Conservation (phyloP, 768 basidiomycete species). For the Kwoniella sp. region DNA sequence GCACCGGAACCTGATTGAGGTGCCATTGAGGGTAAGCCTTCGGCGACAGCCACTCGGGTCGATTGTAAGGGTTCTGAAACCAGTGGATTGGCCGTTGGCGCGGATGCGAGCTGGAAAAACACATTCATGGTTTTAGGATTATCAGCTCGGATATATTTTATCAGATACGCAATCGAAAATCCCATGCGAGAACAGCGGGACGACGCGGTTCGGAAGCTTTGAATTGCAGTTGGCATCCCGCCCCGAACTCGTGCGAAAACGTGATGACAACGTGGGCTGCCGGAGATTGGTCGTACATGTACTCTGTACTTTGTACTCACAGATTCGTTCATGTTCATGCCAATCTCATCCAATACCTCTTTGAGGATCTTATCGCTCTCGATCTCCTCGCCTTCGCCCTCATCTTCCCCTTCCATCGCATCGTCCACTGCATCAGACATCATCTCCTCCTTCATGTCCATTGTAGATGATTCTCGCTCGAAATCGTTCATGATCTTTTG, state of each 20-base stretch:
- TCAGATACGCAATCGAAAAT: background rate
- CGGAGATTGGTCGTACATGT: background rate
- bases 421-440: constrained; percentile 99
- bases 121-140: background rate
- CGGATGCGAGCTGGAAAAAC: constrained; percentile 70
- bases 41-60: constrained; percentile 75
- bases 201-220: too few species aligned
- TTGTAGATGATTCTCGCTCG: constrained; percentile 92
- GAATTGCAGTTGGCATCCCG: background rate
- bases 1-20: constrained; percentile 53
- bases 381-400: constrained; percentile 88
- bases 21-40: constrained; percentile 68
- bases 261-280: background rate
- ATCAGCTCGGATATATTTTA: background rate
- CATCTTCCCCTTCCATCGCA: constrained; percentile 79
- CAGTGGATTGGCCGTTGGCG: constrained; percentile 69
- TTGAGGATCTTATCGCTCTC: constrained; percentile 94
- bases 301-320: constrained; percentile 38
- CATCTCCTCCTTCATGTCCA: constrained; percentile 99
- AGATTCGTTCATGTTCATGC: constrained; percentile 83
- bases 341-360: constrained; percentile 96
- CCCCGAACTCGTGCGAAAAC: background rate
- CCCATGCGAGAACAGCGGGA: background rate
- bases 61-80: constrained; percentile 66
- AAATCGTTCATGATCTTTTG: constrained; percentile 98